A percentile compares a stretch with the other conserved stretches of the same genome.
phyloP scores from a whole-genome alignment of 2,329 filamentous ascomycete species.

The Fusarium sp. region DNA sequence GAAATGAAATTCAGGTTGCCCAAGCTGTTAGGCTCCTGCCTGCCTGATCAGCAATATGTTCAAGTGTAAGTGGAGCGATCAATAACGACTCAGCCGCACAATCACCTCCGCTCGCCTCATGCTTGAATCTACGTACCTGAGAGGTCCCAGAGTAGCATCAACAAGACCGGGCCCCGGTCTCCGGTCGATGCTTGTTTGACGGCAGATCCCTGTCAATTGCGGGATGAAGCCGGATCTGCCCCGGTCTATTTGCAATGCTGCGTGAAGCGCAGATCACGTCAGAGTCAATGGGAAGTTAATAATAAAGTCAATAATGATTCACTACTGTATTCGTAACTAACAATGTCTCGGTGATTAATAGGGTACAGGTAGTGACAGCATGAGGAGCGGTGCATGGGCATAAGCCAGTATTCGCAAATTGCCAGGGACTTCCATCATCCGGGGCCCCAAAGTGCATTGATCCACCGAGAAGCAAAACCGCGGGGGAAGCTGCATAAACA shows the following conservation, averaged over 20 bases:
- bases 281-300: not conserved
- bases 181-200: constrained; percentile 22
- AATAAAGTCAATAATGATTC: not conserved
- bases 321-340: not conserved
- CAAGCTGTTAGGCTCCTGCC: not conserved
- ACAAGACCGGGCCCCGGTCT: constrained; percentile 13
- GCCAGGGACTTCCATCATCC: constrained; percentile 13
- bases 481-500: constrained; percentile 21
- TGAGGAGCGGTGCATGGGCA: constrained; percentile 19
- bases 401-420: constrained; percentile 26
- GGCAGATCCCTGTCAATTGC: constrained; percentile 22
- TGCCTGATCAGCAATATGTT: constrained; percentile 23
- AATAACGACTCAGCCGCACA: constrained; percentile 23
- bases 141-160: constrained; percentile 11
- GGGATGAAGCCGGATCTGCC: constrained; percentile 17
- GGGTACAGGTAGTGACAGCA: constrained; percentile 9
- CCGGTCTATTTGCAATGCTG: constrained; percentile 8
- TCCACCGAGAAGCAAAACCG: constrained; percentile 14
- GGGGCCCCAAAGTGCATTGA: constrained; percentile 27
- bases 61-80: constrained; percentile 27
- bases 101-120: constrained; percentile 18
- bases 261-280: not conserved
- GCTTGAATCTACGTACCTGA: constrained; percentile 10
- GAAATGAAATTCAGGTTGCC: not conserved
- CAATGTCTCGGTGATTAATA: not conserved